Evolutionary conservation across 208 protist genomes (phyloP), one percentile per base, ranked within the genome.

Genomic region (Strigomonas galati): DNA sequence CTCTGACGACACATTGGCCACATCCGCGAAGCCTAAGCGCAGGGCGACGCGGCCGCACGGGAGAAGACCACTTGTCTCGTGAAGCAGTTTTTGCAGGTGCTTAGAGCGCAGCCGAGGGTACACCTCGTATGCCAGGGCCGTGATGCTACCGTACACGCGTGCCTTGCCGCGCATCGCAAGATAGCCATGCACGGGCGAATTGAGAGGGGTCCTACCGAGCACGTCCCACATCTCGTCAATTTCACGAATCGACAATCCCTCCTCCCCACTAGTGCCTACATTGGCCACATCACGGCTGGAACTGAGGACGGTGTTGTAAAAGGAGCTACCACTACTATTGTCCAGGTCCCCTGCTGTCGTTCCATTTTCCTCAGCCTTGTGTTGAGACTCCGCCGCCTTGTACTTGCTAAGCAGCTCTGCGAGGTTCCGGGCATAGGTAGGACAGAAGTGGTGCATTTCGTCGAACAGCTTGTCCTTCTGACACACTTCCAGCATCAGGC

Each of bases 71-170:
- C 82, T 87, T 27, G 69, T 82, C 65, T 92, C 79, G 62, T 94
- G 91, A 55, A 93, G 63, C 51, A 94, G 67, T 32, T 76, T 58
- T 71, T 96, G 87, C 24, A 92, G 59, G 43, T 96, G 91, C 54
- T 84, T 83, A 17, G 91, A 91, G 46, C 91, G 87, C 60, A 96
- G 74, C 5, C 91, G 78, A 6, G 91, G 91, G 64, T 85, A 94
- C 28, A 56, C 56, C 0, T 57, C 62, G 58, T 92, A 85, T 21
- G 71, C 77, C 19, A 79, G 54, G 24, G 55, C 54, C 9, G 78
- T 65, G 54, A 96, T 63, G 10, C 56, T 78, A 52, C 54, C 46
- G 46, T 93, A 83, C 27, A 91, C 81, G 14, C 92, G 58, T 4
- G 85, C 71, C 64, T 85, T 88, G 23, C 91, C 91, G 0, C 87